Conservation (phyloP, 352 stramenopile genomes). For the Globisporangium alternatum region DNA sequence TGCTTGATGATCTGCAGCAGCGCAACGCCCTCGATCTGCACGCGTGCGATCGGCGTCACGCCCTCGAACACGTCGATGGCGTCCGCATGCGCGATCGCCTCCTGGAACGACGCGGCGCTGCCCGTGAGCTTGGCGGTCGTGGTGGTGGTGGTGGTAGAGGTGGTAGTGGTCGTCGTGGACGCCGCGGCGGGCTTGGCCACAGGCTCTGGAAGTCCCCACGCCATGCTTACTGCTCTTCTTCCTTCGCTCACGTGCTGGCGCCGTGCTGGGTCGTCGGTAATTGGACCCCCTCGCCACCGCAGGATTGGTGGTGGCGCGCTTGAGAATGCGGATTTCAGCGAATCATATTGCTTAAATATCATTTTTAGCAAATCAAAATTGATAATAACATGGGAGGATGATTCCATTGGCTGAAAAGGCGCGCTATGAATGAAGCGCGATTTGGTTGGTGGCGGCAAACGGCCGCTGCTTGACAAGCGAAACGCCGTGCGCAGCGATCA, state of each 20-base stretch:
- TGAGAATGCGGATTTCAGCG: constrained; percentile 28
- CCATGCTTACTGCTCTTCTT: constrained; percentile 26
- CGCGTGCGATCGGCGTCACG: constrained; percentile 56
- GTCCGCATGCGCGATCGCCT: constrained; percentile 28
- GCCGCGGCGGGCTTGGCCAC: constrained; percentile 23
- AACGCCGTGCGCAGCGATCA: constrained; percentile 19
- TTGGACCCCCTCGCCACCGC: constrained; percentile 18
- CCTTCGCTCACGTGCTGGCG: constrained; percentile 18
- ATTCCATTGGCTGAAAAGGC: constrained; percentile 44
- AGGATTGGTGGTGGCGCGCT: constrained; percentile 43
- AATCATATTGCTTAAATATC: constrained; percentile 21
- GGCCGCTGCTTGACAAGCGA: constrained; percentile 15
- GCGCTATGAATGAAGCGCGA: constrained; percentile 3
- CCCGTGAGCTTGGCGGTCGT: constrained; percentile 15
- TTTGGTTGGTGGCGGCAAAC: constrained; percentile 57
- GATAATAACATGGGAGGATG: background rate
- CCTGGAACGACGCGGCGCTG: constrained; percentile 18
- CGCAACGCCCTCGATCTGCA: constrained; percentile 80
- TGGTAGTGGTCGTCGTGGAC: constrained; percentile 27
- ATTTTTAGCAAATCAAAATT: constrained; percentile 25
- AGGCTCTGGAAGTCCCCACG: constrained; percentile 54
- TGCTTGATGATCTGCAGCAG: constrained; percentile 98
- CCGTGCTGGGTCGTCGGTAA: constrained; percentile 16
- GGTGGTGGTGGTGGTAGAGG: constrained; percentile 18
- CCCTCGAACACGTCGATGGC: constrained; percentile 71